Evolutionary conservation across 352 stramenopile species (phyloP).

Genomic region (Phytophthora fragariaefolia): DNA sequence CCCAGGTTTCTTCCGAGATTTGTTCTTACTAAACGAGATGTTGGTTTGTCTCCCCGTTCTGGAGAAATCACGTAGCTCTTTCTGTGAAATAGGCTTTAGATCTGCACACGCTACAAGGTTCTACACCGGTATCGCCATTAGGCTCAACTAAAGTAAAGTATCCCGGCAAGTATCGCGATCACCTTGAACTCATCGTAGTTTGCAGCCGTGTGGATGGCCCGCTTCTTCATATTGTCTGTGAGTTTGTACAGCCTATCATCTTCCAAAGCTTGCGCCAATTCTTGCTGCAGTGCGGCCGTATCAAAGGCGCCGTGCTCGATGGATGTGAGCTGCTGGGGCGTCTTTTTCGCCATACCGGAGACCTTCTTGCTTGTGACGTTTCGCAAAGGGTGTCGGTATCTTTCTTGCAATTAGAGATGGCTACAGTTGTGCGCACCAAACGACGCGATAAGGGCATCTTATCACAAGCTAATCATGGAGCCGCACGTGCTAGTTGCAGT

Average conservation of each 20-base stretch:
- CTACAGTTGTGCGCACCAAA: conserved; percentile 29
- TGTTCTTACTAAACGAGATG: conserved; percentile 62
- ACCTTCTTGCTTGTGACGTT: conserved; percentile 7
- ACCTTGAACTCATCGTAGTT: conserved; percentile 91
- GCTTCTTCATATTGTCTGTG: conserved; percentile 90
- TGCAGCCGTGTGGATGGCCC: conserved; percentile 81
- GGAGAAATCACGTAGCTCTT: conserved; percentile 69
- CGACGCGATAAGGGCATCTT: conserved; percentile 32
- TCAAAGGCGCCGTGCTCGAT: conserved; percentile 84
- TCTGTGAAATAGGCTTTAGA: conserved; percentile 81
- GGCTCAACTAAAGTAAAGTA: no score
- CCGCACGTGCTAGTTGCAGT: neutral
- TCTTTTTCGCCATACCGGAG: conserved; percentile 38
- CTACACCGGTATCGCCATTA: conserved; percentile 34
- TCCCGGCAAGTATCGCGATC: neutral
- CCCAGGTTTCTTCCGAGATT: conserved; percentile 32
- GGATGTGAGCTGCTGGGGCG: conserved; percentile 54
- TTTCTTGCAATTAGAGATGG: conserved; percentile 30
- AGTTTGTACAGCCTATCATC: conserved; percentile 86
- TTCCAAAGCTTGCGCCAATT: conserved; percentile 75
- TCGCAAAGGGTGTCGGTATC: conserved; percentile 29
- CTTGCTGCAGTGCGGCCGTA: conserved; percentile 73
- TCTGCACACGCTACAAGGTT: conserved; percentile 87
- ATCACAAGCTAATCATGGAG: conserved; percentile 30
- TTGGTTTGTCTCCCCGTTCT: conserved; percentile 62